Conservation (phyloP, 768 basidiomycete genomes). For the Strobilomyces echinocephalus region DNA sequence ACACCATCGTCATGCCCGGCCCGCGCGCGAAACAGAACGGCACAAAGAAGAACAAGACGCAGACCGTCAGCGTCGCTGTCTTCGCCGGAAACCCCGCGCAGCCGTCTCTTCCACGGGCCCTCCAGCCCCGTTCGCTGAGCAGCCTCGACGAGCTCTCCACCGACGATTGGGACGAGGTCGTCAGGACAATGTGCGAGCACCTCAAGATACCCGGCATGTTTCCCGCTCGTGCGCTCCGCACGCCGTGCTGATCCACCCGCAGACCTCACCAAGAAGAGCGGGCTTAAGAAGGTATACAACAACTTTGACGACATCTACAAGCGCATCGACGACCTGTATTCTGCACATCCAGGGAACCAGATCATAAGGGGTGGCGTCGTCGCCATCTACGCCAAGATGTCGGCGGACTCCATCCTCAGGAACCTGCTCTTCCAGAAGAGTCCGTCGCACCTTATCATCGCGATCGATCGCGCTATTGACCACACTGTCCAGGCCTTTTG, state of each 20-base stretch:
- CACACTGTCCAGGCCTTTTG: constrained; percentile 42
- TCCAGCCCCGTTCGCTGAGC: constrained; percentile 8
- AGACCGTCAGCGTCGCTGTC: background rate
- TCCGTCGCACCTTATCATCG: constrained; percentile 16
- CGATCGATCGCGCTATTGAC: background rate
- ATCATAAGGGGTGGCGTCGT: constrained; percentile 53
- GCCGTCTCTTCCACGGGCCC: constrained; percentile 10
- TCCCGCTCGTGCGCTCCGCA: background rate
- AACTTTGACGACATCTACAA: constrained; percentile 51
- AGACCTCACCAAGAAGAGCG: constrained; percentile 55
- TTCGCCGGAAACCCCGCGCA: background rate
- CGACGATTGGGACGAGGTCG: constrained; percentile 45
- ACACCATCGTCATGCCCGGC: constrained; percentile 22
- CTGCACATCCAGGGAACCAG: constrained; percentile 38
- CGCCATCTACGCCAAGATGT: constrained; percentile 63
- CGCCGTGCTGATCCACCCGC: constrained; percentile 1
- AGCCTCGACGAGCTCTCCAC: constrained; percentile 27
- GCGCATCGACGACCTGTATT: constrained; percentile 47
- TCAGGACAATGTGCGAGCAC: constrained; percentile 43
- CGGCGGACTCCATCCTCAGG: constrained; percentile 52
- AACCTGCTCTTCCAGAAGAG: constrained; percentile 58
- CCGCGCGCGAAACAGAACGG: constrained; percentile 20
- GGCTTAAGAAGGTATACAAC: constrained; percentile 58
- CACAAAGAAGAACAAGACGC: constrained; percentile 20
- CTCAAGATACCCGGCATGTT: constrained; percentile 52